Evolutionary conservation across 2,329 filamentous ascomycete genomes (phyloP).

Genomic region (Capronia americana): DNA sequence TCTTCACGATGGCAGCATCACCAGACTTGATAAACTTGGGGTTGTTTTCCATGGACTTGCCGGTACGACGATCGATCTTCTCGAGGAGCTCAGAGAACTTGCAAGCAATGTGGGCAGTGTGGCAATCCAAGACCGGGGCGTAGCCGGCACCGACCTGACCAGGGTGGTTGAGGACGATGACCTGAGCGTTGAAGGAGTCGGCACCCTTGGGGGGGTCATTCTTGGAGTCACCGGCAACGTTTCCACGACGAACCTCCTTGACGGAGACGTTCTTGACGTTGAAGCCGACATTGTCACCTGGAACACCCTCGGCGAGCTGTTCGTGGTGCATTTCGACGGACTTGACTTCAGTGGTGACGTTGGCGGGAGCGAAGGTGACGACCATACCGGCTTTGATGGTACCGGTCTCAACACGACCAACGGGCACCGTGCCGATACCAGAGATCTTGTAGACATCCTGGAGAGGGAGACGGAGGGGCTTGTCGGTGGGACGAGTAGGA

Average conservation of each 20-base stretch:
- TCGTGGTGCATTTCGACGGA: constrained; percentile 99
- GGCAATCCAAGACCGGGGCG: constrained; percentile 98
- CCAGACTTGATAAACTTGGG: constrained; percentile 99
- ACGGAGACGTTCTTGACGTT: constrained; percentile 99
- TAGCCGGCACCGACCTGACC: constrained; percentile 99
- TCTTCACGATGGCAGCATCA: constrained; percentile 99
- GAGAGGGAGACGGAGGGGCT: constrained; percentile 99
- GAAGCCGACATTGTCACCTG: constrained; percentile 99
- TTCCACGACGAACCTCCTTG: constrained; percentile 99
- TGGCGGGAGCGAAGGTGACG: constrained; percentile 97
- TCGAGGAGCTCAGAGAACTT: constrained; percentile 99
- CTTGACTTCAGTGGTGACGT: constrained; percentile 99
- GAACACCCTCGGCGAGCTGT: constrained; percentile 92
- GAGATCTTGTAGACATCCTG: constrained; percentile 99
- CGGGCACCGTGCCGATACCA: constrained; percentile 99
- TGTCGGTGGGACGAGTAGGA: constrained; percentile 92
- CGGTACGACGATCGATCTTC: constrained; percentile 99
- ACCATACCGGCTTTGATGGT: constrained; percentile 81
- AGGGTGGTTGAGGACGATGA: constrained; percentile 99
- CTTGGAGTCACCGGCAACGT: constrained; percentile 99
- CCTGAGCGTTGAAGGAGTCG: constrained; percentile 98
- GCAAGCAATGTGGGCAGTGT: constrained; percentile 99
- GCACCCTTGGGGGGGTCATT: constrained; percentile 91
- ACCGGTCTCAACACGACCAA: constrained; percentile 99
- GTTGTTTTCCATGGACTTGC: constrained; percentile 87